Conservation (phyloP, 495 filamentous ascomycete species). For the Stereocaulon alpinum region DNA sequence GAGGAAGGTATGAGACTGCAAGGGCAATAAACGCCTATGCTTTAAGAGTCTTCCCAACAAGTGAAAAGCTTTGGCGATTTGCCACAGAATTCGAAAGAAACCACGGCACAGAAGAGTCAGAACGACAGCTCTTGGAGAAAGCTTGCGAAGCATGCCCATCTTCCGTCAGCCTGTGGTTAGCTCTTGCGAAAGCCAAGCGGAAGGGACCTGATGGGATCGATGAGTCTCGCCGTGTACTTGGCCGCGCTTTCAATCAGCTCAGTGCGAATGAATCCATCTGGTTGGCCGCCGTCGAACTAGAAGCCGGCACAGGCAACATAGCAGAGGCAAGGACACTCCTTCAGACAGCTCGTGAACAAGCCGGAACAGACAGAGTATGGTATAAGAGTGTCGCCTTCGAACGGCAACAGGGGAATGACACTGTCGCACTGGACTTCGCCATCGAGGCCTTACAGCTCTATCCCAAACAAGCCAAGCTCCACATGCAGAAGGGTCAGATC, state of each 20-base stretch:
- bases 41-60: conserved; percentile 74
- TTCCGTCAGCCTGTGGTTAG: conserved; percentile 87
- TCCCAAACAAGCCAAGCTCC: conserved; percentile 77
- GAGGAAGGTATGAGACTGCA: conserved; percentile 78
- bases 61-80: conserved; percentile 74
- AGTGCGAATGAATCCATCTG: conserved; percentile 95
- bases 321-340: conserved; percentile 75
- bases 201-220: conserved; percentile 69
- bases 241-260: conserved; percentile 81
- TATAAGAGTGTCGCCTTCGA: conserved; percentile 91
- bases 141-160: conserved; percentile 87
- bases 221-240: conserved; percentile 73
- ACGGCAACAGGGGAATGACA: conserved; percentile 65
- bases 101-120: conserved; percentile 73
- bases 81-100: conserved; percentile 85
- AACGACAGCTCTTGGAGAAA: conserved; percentile 80
- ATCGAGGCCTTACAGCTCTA: conserved; percentile 77
- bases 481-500: conserved; percentile 98
- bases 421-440: conserved; percentile 79
- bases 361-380: conserved; percentile 92
- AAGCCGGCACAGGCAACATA: conserved; percentile 73
- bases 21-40: conserved; percentile 89
- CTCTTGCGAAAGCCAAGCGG: conserved; percentile 87
- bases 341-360: conserved; percentile 67
- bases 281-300: conserved; percentile 88